phyloP scores from a whole-genome alignment of 331 rosid genomes.

The Pyrus hybrid region DNA sequence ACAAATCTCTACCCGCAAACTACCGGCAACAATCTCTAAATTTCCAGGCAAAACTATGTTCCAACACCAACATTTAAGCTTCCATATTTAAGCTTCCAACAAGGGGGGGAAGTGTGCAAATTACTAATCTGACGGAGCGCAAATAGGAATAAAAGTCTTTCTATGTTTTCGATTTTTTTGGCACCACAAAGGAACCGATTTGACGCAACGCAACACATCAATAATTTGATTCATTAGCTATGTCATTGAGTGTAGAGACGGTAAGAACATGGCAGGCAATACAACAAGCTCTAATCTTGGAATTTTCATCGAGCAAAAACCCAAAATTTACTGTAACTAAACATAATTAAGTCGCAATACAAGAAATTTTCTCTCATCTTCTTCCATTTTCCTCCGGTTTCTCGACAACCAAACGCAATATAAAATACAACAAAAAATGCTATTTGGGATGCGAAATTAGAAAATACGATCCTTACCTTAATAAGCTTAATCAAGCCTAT shows the following conservation, averaged over 20 bases:
- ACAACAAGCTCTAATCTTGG: not conserved
- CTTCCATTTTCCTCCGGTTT: not conserved
- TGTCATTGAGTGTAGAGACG: not conserved
- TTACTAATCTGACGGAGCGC: not conserved
- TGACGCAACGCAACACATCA: not conserved
- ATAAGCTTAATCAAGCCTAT: constrained; percentile 5
- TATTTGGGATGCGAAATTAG: not conserved
- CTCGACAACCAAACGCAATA: not conserved
- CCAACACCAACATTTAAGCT: not conserved
- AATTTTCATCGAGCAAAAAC: not conserved
- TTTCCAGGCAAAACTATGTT: not conserved
- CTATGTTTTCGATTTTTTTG: not conserved
- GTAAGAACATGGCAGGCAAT: not conserved
- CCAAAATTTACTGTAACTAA: not conserved
- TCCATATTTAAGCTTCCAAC: not conserved
- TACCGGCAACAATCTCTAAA: not conserved
- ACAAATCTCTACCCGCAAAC: not conserved
- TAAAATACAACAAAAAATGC: not conserved
- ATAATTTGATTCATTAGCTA: not conserved
- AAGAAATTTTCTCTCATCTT: not conserved
- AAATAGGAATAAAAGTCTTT: not conserved
- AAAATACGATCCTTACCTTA: constrained; percentile 15
- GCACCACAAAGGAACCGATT: not conserved
- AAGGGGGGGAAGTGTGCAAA: not conserved
- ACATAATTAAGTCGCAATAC: not conserved